phyloP scores from a whole-genome alignment of 1,284 basidiomycete genomes.

The Heterobasidion irregulare region DNA sequence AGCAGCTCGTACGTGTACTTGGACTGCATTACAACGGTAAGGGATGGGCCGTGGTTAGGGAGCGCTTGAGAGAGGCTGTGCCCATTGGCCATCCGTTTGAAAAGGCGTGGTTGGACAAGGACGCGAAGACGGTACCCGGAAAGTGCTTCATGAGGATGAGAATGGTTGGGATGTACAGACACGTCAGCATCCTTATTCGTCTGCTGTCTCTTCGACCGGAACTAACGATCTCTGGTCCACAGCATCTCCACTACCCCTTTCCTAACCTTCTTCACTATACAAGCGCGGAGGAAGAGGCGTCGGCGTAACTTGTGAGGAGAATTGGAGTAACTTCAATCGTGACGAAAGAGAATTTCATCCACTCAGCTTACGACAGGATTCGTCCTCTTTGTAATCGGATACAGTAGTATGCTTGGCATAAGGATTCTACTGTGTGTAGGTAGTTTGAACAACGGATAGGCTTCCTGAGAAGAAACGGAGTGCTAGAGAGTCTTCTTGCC shows the following conservation, averaged over 20 bases:
- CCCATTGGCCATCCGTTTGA: conserved; percentile 25
- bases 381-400: too few species aligned
- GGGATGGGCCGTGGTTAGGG: conserved; percentile 38
- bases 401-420: too few species aligned
- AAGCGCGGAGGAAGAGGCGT: conserved; percentile 20
- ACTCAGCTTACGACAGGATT: too few species aligned
- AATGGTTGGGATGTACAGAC: conserved; percentile 40
- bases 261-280: conserved; percentile 41
- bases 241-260: conserved; percentile 40
- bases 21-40: conserved; percentile 40
- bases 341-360: background rate
- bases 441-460: too few species aligned
- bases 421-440: too few species aligned
- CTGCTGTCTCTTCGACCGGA: background rate
- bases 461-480: too few species aligned
- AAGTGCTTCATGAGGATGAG: conserved; percentile 50
- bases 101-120: conserved; percentile 36
- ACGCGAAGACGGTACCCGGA: conserved; percentile 34
- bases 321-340: background rate
- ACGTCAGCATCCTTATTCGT: conserved; percentile 5
- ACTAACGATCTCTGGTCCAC: background rate
- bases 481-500: too few species aligned
- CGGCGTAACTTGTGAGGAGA: background rate
- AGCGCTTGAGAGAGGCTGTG: conserved; percentile 30
- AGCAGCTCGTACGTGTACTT: conserved; percentile 42